Base-by-base conservation (phyloP, 345 rosid genomes). In the Litchi chinensis region DNA sequence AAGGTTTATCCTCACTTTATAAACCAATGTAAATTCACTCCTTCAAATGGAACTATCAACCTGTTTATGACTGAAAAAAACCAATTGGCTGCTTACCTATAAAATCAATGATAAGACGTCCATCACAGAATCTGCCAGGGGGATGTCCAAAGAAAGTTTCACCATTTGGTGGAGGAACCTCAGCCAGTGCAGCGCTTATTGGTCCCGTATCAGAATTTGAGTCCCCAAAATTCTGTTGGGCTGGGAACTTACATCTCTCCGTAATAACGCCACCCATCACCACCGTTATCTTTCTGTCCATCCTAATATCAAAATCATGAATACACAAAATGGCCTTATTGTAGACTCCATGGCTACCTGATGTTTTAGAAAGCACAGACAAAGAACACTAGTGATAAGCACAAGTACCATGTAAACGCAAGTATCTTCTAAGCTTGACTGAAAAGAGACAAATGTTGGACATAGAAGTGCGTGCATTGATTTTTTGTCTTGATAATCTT, bases 141-240 rank as follows among this genome's bases (percentile, higher is more conserved):
- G 94, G 92, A 82, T 83, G 86, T 39, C 93, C 85, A 52, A 93
- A 90, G 88, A 93, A 91, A 70, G 95, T 88, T 85, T 88, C 91
- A 19, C 97, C 95, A 24, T 91, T 87, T 1, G 95, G 97, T 16
- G 87, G 75, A 62, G 80, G 71, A 76, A 89, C 86, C 79, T 84
- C 90, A 8, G 80, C 69, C 0, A 90, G 24, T 32, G 95, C 90
- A 0, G 95, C 89, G 0, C 93, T 89, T 63, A 71, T 85, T 28
- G 85, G 94, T 77, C 95, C 97, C 3, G 93, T 88, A 80, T 93
- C 94, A 0, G 92, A 93, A 79, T 91, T 93, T 16, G 94, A 91
- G 87, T 91, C 94, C 54, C 92, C 97, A n/a, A 91, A 93, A 83
- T 91, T 91, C 79, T 84, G 90, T 5, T 89, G 50, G n/a, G 92